Evolutionary conservation across 108 stramenopile species (phyloP).

Genomic region (Parietichytrium sp.): DNA sequence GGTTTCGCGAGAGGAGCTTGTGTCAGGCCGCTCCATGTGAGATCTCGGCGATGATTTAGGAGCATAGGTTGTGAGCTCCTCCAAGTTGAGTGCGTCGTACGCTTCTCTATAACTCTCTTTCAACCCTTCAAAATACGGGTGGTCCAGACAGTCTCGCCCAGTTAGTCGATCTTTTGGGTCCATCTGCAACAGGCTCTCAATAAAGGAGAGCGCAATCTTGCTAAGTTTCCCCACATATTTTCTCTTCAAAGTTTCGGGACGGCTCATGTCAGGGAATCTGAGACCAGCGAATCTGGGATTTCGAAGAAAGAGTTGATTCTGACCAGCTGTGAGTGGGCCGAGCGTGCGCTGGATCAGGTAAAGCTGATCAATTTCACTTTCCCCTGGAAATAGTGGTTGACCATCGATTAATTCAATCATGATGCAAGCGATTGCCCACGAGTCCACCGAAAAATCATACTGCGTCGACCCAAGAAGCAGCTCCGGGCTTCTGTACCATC

Average conservation of each 20-base stretch:
- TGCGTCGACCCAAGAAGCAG: constrained; percentile 61
- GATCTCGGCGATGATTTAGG: no score
- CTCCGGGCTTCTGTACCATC: constrained; percentile 74
- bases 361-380: constrained; percentile 72
- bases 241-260: constrained; percentile 67
- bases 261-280: constrained; percentile 64
- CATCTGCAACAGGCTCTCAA: constrained; percentile 53
- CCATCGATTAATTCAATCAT: constrained; percentile 71
- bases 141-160: constrained; percentile 39
- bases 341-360: constrained; percentile 64
- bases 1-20: no score
- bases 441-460: constrained; percentile 62
- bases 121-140: constrained; percentile 56
- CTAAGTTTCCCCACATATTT: constrained; percentile 62
- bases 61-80: no score
- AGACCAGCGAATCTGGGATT: constrained; percentile 66
- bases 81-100: not conserved
- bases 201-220: constrained; percentile 58
- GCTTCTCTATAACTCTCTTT: not conserved
- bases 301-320: constrained; percentile 60
- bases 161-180: constrained; percentile 42
- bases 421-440: constrained; percentile 73
- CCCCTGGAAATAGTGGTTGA: constrained; percentile 69
- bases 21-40: no score
- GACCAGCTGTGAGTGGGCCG: constrained; percentile 47